These are phyloP conservation scores for Aristolochia californica DNA, from an alignment of 164 flowering plant genomes.

Conservation along the genomic window DNA sequence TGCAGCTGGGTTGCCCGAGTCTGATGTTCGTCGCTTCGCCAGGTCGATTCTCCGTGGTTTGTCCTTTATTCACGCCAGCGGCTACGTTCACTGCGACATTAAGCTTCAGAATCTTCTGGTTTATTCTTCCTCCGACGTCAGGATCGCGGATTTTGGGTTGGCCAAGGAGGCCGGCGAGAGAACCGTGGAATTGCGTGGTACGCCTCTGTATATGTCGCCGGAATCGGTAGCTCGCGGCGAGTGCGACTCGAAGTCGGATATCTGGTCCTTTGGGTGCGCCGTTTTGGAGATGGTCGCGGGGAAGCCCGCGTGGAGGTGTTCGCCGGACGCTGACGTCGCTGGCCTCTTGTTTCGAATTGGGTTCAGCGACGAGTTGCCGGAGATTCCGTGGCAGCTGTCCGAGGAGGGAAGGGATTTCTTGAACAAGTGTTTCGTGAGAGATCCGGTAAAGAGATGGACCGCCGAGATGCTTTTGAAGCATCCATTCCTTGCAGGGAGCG, in stretches of 20 bases:
- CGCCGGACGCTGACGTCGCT: conserved; percentile 6
- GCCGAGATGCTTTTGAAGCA: conserved; percentile 50
- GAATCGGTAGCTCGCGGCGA: conserved; percentile 28
- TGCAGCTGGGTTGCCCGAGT: conserved; percentile 30
- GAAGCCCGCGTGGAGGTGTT: conserved; percentile 28
- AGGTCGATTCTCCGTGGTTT: conserved; percentile 39
- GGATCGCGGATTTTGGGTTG: conserved; percentile 77
- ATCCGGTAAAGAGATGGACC: conserved; percentile 53
- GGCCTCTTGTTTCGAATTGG: conserved; percentile 28
- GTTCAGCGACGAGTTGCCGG: conserved; percentile 26
- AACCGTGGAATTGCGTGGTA: conserved; percentile 24
- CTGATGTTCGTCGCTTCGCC: conserved; percentile 27
- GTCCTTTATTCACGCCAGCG: conserved; percentile 32
- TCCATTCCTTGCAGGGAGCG: conserved; percentile 26
- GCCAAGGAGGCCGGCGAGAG: conserved; percentile 27
- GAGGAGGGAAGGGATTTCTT: conserved; percentile 47
- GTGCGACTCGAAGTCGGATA: conserved; percentile 28
- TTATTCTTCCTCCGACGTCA: conserved; percentile 16
- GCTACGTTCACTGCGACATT: conserved; percentile 72
- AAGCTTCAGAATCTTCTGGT: conserved; percentile 59
- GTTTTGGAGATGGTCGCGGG: conserved; percentile 55
- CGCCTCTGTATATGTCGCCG: conserved; percentile 58
- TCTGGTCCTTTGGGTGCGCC: conserved; percentile 64
- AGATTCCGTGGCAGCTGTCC: conserved; percentile 30
- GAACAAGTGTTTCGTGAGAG: conserved; percentile 31